phyloP scores from a whole-genome alignment of 164 flowering plant genomes.

The Protea cynaroides region DNA sequence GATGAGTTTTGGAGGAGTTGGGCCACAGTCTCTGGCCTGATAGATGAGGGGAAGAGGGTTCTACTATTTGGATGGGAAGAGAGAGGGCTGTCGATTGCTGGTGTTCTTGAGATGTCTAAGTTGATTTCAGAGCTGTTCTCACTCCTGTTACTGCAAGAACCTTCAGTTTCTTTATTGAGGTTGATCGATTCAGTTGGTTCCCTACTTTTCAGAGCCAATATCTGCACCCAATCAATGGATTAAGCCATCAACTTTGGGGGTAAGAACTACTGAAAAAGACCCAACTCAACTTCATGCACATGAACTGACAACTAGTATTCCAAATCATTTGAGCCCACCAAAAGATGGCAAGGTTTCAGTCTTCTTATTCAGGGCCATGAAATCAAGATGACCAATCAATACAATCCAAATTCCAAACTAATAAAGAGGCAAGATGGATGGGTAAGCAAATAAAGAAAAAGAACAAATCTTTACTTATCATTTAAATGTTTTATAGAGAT shows the following conservation, averaged over 20 bases:
- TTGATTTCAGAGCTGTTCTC: conserved; percentile 86
- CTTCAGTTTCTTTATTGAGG: conserved; percentile 94
- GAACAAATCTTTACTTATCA: too few relatives aligned
- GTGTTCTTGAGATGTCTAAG: conserved; percentile 65
- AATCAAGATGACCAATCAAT: not conserved
- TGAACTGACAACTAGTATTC: not conserved
- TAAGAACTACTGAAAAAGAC: not conserved
- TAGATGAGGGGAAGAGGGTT: conserved; percentile 35
- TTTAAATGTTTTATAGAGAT: not conserved
- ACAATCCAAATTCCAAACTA: too few relatives aligned
- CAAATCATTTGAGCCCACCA: not conserved
- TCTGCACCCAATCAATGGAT: conserved; percentile 37
- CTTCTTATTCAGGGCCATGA: not conserved
- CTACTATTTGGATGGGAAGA: conserved; percentile 34
- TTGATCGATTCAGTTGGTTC: conserved; percentile 81
- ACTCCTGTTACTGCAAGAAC: conserved; percentile 83
- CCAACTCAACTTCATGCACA: not conserved
- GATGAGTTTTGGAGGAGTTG: conserved; percentile 56
- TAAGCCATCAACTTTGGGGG: not conserved
- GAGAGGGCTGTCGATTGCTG: conserved; percentile 59
- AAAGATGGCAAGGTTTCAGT: not conserved
- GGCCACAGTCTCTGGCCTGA: conserved; percentile 30
- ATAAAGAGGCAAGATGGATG: too few relatives aligned
- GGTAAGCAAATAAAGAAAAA: too few relatives aligned
- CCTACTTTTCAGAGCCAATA: conserved; percentile 63